Evolutionary conservation across 192 early-diverging fungal genomes (phyloP).

Genomic region (Coemansia sp.): DNA sequence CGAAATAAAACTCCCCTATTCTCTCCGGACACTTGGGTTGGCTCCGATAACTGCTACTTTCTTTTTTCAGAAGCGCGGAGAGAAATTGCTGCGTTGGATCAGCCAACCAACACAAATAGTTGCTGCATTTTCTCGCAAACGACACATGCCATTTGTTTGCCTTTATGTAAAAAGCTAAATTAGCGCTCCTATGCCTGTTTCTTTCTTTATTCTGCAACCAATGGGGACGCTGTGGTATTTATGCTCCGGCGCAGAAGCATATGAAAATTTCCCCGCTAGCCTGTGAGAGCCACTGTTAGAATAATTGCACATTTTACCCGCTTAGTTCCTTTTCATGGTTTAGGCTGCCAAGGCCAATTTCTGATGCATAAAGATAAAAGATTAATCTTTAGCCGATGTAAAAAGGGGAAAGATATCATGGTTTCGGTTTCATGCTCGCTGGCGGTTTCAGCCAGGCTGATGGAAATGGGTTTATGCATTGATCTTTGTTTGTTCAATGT

Average conservation of each 20-base stretch:
- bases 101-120: no score
- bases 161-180: neutral
- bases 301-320: no score
- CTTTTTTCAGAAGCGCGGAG: slow-evolving; percentile 7
- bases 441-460: neutral
- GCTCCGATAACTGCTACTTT: no score
- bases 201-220: neutral
- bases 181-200: no score
- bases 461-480: neutral
- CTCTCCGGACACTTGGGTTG: no score
- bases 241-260: slow-evolving; percentile 7
- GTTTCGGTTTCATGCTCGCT: neutral
- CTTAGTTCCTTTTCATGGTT: neutral
- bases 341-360: neutral
- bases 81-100: neutral
- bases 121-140: no score
- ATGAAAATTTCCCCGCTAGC: slow-evolving; percentile 20
- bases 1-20: no score
- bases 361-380: neutral
- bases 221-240: neutral
- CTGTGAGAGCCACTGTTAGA: no score
- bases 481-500: no score
- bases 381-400: neutral
- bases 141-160: neutral
- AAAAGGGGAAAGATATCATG: neutral